A percentile compares a stretch with the other conserved stretches of the same genome.
phyloP scores from a whole-genome alignment of 805 yeast species.

The Phaffomyces thermotolerans region DNA sequence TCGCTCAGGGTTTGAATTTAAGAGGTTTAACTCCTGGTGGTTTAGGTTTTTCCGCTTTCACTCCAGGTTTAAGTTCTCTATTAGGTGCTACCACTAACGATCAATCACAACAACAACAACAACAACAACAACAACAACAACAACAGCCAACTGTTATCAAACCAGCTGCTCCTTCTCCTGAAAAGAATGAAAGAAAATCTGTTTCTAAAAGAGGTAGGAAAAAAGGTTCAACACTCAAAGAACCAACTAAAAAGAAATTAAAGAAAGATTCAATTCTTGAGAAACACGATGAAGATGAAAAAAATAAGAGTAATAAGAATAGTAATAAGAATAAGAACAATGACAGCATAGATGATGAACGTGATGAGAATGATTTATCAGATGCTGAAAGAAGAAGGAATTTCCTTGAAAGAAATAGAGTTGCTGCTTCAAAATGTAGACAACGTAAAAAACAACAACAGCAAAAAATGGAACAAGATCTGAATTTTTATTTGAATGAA shows the following conservation, averaged over 20 bases:
- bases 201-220: slow-evolving; percentile 11
- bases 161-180: background rate
- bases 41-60: slow-evolving; percentile 18
- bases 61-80: slow-evolving; percentile 31
- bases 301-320: background rate
- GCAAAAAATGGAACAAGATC: slow-evolving; percentile 73
- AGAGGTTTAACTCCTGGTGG: slow-evolving; percentile 23
- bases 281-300: background rate
- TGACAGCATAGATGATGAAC: background rate
- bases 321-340: slow-evolving; percentile 2
- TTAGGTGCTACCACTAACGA: slow-evolving; percentile 9
- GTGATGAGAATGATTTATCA: slow-evolving; percentile 29
- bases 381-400: slow-evolving; percentile 71
- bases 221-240: slow-evolving; percentile 1
- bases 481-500: slow-evolving; percentile 61
- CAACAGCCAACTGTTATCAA: background rate
- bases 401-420: slow-evolving; percentile 82
- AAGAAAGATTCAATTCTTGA: background rate
- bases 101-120: background rate
- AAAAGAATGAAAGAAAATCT: too few relatives aligned
- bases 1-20: slow-evolving; percentile 26
- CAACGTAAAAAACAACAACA: slow-evolving; percentile 89
- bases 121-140: background rate
- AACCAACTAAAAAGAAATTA: slow-evolving; percentile 4
- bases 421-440: slow-evolving; percentile 94